Evolutionary conservation across 129 eudicot genomes (phyloP).

Genomic region (Centella asiatica): DNA sequence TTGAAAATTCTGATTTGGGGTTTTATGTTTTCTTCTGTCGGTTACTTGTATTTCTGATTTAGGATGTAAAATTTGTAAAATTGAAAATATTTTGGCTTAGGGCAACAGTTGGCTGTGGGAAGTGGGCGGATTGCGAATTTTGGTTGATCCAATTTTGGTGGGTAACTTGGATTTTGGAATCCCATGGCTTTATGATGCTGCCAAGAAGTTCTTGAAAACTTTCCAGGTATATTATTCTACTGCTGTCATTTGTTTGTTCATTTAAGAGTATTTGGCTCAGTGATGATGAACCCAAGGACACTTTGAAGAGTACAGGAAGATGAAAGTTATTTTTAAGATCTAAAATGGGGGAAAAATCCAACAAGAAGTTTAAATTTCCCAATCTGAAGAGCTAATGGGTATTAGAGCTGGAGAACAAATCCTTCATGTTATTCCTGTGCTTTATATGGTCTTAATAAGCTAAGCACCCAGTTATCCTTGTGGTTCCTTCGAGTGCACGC

Average conservation of each 20-base stretch:
- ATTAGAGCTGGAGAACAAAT: background rate
- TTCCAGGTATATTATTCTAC: slow-evolving; percentile 52
- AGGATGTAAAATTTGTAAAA: background rate
- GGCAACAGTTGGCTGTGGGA: slow-evolving; percentile 99
- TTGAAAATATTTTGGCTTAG: slow-evolving; percentile 44
- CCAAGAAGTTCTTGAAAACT: slow-evolving; percentile 73
- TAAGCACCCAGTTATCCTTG: background rate
- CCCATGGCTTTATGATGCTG: slow-evolving; percentile 89
- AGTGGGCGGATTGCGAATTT: slow-evolving; percentile 63
- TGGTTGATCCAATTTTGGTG: slow-evolving; percentile 94
- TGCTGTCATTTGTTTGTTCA: background rate
- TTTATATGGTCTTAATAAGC: background rate
- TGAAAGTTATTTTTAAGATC: background rate
- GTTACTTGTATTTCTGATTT: slow-evolving; percentile 12
- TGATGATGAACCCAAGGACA: background rate
- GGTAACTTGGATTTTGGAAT: slow-evolving; percentile 94
- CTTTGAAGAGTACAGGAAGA: background rate
- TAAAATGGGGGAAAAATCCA: background rate
- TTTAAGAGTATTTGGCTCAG: background rate
- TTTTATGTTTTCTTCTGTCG: background rate
- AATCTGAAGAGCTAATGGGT: background rate
- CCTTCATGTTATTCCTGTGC: background rate
- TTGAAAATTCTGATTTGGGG: slow-evolving; percentile 16
- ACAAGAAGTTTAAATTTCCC: too few relatives aligned
- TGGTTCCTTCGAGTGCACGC: background rate